phyloP scores from a whole-genome alignment of 495 filamentous ascomycete genomes.

The Parmelia sp. region DNA sequence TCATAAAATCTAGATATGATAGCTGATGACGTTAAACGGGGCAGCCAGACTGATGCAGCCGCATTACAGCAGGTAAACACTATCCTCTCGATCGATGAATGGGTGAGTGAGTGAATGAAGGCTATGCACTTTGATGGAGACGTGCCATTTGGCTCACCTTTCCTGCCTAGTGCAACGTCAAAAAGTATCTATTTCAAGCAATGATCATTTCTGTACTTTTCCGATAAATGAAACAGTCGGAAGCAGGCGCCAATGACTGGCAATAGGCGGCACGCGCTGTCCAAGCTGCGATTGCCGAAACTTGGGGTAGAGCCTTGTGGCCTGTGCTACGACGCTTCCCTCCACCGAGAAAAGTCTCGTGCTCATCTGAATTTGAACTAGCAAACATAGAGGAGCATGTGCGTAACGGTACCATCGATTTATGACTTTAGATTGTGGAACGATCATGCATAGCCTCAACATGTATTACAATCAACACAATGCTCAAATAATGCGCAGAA shows the following conservation, averaged over 20 bases:
- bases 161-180: not conserved
- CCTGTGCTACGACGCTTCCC: not conserved
- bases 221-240: not conserved
- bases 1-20: not conserved
- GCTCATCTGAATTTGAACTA: not conserved
- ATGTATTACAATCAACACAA: not conserved
- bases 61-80: not conserved
- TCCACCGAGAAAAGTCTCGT: not conserved
- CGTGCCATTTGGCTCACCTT: not conserved
- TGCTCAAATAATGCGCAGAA: not conserved
- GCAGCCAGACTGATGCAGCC: not conserved
- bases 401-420: not conserved
- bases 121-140: not conserved
- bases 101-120: too few species aligned
- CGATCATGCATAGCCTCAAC: not conserved
- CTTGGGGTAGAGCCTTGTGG: not conserved
- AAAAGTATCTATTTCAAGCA: not conserved
- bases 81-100: not conserved
- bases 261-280: not conserved
- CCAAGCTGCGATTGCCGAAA: constrained; percentile 4
- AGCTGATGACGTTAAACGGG: not conserved
- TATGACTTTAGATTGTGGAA: not conserved
- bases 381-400: not conserved
- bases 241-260: not conserved
- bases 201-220: not conserved